Conservation (phyloP, 192 early-diverging fungal species). For the Entophlyctis luteolus region DNA sequence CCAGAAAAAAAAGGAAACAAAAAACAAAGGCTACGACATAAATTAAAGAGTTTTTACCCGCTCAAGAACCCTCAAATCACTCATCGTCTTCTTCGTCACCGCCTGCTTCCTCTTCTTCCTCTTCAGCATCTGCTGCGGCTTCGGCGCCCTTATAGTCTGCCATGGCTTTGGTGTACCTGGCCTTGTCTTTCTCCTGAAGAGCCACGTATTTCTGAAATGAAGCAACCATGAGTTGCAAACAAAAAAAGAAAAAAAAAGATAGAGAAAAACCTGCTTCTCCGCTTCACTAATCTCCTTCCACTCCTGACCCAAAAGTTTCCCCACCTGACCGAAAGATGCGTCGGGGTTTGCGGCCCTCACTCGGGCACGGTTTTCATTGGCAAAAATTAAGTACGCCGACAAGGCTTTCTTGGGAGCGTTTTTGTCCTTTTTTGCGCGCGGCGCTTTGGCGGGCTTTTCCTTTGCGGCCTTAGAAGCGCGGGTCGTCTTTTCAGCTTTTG, state of each 20-base stretch:
- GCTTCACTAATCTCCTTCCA: slow-evolving; percentile 58
- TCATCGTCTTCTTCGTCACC: slow-evolving; percentile 5
- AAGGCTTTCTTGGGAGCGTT: slow-evolving; percentile 86
- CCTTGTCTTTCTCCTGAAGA: slow-evolving; percentile 46
- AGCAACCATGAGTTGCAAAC: neutral
- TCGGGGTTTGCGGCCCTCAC: slow-evolving; percentile 81
- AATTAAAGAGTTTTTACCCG: neutral
- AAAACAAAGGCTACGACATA: neutral
- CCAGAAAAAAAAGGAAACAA: neutral
- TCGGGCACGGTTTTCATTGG: slow-evolving; percentile 70
- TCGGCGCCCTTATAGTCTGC: slow-evolving; percentile 23
- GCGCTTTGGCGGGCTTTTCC: slow-evolving; percentile 49
- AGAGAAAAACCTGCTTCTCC: slow-evolving; percentile 43
- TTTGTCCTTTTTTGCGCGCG: slow-evolving; percentile 76
- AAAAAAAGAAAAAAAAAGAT: neutral
- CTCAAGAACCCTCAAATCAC: neutral
- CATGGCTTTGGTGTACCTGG: slow-evolving; percentile 34
- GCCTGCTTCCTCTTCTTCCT: slow-evolving; percentile 6
- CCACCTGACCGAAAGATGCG: slow-evolving; percentile 54
- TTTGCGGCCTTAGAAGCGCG: slow-evolving; percentile 21
- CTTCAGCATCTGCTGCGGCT: neutral
- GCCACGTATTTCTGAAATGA: slow-evolving; percentile 33
- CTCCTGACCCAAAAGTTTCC: slow-evolving; percentile 67
- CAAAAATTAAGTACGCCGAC: slow-evolving; percentile 90
- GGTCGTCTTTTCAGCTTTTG: neutral